A percentile compares a stretch with the other conserved stretches of the same genome.
phyloP scores from a whole-genome alignment of 306 rosid species.

The Cucurbita moschata region DNA sequence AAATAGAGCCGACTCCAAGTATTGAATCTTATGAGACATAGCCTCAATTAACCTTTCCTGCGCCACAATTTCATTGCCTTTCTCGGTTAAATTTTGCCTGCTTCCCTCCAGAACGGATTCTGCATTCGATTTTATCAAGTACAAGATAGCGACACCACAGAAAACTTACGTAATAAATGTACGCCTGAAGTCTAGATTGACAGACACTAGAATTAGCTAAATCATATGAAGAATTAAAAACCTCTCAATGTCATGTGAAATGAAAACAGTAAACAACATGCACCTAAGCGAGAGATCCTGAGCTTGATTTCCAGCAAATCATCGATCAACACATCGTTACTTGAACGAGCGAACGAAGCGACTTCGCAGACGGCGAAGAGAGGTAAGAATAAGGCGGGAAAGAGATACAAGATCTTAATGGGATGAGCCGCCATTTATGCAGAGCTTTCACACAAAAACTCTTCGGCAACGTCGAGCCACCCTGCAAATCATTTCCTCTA shows the following conservation, averaged over 20 bases:
- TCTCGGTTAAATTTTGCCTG: slow-evolving; percentile 25
- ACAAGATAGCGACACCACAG: not conserved
- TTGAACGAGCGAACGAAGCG: slow-evolving; percentile 18
- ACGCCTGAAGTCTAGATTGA: not conserved
- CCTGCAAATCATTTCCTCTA: not conserved
- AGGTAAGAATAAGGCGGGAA: slow-evolving; percentile 21
- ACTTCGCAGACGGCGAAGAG: slow-evolving; percentile 19
- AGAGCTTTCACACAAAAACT: not conserved
- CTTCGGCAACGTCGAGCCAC: not conserved
- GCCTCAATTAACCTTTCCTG: slow-evolving; percentile 37
- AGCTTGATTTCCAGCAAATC: slow-evolving; percentile 36
- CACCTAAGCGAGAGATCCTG: slow-evolving; percentile 40
- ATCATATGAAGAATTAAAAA: not conserved
- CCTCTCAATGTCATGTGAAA: not conserved
- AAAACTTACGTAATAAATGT: not conserved
- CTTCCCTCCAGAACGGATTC: slow-evolving; percentile 46
- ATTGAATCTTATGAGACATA: slow-evolving; percentile 30
- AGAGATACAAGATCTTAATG: slow-evolving; percentile 6
- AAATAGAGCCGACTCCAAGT: slow-evolving; percentile 40
- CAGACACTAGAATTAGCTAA: not conserved
- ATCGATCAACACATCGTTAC: slow-evolving; percentile 5
- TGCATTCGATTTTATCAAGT: slow-evolving; percentile 17
- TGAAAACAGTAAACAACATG: not conserved
- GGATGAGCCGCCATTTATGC: not conserved
- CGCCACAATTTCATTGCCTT: slow-evolving; percentile 24